These are phyloP conservation scores for Nidularia pulvinata DNA, from an alignment of 768 basidiomycete genomes.

Conservation along the genomic window DNA sequence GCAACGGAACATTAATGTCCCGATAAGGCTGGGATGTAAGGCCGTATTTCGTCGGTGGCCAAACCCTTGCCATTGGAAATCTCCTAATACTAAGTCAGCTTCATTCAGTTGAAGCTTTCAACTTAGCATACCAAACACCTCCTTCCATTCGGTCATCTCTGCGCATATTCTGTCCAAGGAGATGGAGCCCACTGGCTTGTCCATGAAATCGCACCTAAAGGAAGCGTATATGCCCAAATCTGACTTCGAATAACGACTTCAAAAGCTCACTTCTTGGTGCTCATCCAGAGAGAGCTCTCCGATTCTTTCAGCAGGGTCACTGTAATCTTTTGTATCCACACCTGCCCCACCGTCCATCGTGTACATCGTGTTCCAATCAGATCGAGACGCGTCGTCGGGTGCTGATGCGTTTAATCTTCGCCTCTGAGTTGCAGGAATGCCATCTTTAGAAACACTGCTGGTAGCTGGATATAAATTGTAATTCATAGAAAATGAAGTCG, in stretches of 20 bases:
- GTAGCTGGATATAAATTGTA: conserved; percentile 15
- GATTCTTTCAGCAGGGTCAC: conserved; percentile 54
- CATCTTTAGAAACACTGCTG: conserved; percentile 18
- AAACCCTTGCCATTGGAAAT: conserved; percentile 74
- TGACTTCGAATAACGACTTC: conserved; percentile 3
- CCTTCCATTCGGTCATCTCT: conserved; percentile 69
- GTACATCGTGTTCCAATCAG: conserved; percentile 64
- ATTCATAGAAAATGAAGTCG: conserved; percentile 12
- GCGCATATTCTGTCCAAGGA: conserved; percentile 66
- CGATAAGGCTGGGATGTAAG: conserved; percentile 35
- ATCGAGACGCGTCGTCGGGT: conserved; percentile 20
- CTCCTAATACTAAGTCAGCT: conserved; percentile 36
- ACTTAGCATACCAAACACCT: conserved; percentile 54
- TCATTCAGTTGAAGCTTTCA: too few species aligned
- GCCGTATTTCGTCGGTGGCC: conserved; percentile 58
- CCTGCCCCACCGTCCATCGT: conserved; percentile 42
- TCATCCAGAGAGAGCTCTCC: conserved; percentile 77
- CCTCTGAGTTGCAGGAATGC: conserved; percentile 39
- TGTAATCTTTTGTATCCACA: conserved; percentile 34
- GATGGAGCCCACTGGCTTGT: conserved; percentile 70
- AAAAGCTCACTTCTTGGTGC: conserved; percentile 58
- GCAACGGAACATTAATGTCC: conserved; percentile 50
- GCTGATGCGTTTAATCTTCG: conserved; percentile 39
- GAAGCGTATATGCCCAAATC: not conserved
- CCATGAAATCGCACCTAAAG: conserved; percentile 83